Base-by-base conservation (phyloP, 2,329 filamentous ascomycete species). In the Diplodia mutila region DNA sequence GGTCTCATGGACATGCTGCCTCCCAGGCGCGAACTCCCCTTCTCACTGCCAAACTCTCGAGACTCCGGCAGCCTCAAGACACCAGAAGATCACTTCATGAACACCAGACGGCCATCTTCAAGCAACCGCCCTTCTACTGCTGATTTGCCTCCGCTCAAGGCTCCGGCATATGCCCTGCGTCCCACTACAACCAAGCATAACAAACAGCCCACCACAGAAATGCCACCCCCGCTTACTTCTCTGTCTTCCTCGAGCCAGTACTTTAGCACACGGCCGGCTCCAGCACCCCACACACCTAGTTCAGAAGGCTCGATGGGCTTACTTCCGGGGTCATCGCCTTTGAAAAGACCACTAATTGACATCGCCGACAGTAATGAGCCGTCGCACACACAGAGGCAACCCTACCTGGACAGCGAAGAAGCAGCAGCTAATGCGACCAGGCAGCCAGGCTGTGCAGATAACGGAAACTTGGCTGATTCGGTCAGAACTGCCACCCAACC, bases 1-100 rank as follows among this genome's bases (percentile, higher is more conserved):
- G 69, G 72, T 32, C 63, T 69, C 12, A 69, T 70, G 18, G 59
- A 70, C n/a, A 57, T 69, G 21, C 71, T 80, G 37, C 78, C 79
- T 27, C 78, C 78, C 8, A 72, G 75, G 61, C 75, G 79, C 57
- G 79, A 81, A 69, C 74, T 81, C 21, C 79, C 80, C 3, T 82
- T 82, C 69, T 12, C n/a, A 27, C 39, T 53, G n/a, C 53, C 53
- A 11, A 4, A 29, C 27, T 52, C 57, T 18, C 39, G 48, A 3
- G 39, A 32, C 18, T 53, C 39, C 27, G 34, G 29, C 18, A 16
- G 18, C 3, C 3, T 16, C 16, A 25, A 8, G 6, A 16, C 25
- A 14, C n/a, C 25, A 3, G 32, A 5, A 16, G n/a, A n/a, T 27
- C 14, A 27, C 2, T 18, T 49, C 16, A 9, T n/a, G 3, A 49